These are phyloP conservation scores for Mycogone perniciosa DNA, from an alignment of 2,329 filamentous ascomycete species.

Conservation along the genomic window DNA sequence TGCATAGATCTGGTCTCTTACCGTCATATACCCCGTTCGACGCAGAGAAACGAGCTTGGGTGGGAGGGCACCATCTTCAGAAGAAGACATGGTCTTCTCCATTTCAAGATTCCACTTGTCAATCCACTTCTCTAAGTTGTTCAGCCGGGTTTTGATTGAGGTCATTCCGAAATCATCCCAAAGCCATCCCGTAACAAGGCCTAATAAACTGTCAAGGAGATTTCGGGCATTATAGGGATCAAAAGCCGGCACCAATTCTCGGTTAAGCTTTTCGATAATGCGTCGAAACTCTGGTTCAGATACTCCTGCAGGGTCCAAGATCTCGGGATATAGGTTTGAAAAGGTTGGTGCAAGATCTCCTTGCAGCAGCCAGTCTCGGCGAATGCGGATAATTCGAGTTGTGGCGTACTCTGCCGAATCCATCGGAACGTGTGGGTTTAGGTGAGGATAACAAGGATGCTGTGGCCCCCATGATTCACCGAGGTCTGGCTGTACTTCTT, in stretches of 20 bases:
- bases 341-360: slow-evolving; percentile 91
- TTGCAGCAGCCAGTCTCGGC: slow-evolving; percentile 82
- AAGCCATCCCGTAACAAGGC: slow-evolving; percentile 81
- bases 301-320: slow-evolving; percentile 76
- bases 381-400: slow-evolving; percentile 87
- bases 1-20: slow-evolving; percentile 33
- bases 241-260: slow-evolving; percentile 69
- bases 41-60: slow-evolving; percentile 74
- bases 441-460: slow-evolving; percentile 90
- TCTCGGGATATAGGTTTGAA: slow-evolving; percentile 92
- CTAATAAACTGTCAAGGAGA: slow-evolving; percentile 71
- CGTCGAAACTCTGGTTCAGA: slow-evolving; percentile 80
- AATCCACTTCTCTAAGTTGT: slow-evolving; percentile 70
- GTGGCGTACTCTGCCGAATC: slow-evolving; percentile 65
- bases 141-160: slow-evolving; percentile 64
- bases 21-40: slow-evolving; percentile 81
- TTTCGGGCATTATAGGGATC: slow-evolving; percentile 72
- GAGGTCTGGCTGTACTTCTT: slow-evolving; percentile 58
- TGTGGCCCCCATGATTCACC: slow-evolving; percentile 86
- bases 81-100: slow-evolving; percentile 46
- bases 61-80: slow-evolving; percentile 44
- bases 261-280: slow-evolving; percentile 76
- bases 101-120: slow-evolving; percentile 78
- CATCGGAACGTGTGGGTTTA: slow-evolving; percentile 83
- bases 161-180: slow-evolving; percentile 88